Evolutionary conservation across 805 yeast genomes (phyloP), one percentile per base, ranked within the genome.

Genomic region (Komagataella phaffii): DNA sequence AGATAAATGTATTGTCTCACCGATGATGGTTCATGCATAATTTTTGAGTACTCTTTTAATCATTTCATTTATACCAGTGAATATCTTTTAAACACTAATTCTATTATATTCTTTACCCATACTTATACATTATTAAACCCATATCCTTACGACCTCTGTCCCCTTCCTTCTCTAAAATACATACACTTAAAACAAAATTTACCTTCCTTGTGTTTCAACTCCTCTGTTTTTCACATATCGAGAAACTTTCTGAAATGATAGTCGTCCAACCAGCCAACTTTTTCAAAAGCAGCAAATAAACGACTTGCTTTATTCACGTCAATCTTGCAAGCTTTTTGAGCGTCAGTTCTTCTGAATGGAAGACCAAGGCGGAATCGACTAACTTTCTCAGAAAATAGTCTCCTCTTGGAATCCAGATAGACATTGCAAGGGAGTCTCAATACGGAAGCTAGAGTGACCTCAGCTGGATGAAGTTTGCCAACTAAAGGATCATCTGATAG

Each of bases 281-380:
- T 80, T 65, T 91, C 96, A 63, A 80, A 93, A 19, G 96, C 88
- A 24, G 91, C 95, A 70, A 79, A 91, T 52, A 91, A 72, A 57
- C 96, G 77, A 49, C 95, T 84, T 1, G 97, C 97, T 67, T 93
- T 93, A 67, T 93, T 93, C 47, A 91, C 98, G 66, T 93, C 98
- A 57, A 93, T 90, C 56, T 95, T 80, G 66, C 98, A 91, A 5
- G 97, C 96, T 72, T 93, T 93, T 68, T 91, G 98, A 6, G 97
- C 96, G 67, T 91, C 99, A 0, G 98, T 93, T 69, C 97, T 83
- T 69, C 96, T 82, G 69, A 91, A 91, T 24, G 93, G 91, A 62
- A 81, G 72, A 24, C 83, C 83, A 50, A 73, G 70, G 58, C 79
- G 79, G 59, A 81, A 67, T 50, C 96, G 78, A 57, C 80, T 80